Evolutionary conservation across 2,329 filamentous ascomycete genomes (phyloP), one percentile per base, ranked within the genome.

Genomic region (Exophiala sideris): DNA sequence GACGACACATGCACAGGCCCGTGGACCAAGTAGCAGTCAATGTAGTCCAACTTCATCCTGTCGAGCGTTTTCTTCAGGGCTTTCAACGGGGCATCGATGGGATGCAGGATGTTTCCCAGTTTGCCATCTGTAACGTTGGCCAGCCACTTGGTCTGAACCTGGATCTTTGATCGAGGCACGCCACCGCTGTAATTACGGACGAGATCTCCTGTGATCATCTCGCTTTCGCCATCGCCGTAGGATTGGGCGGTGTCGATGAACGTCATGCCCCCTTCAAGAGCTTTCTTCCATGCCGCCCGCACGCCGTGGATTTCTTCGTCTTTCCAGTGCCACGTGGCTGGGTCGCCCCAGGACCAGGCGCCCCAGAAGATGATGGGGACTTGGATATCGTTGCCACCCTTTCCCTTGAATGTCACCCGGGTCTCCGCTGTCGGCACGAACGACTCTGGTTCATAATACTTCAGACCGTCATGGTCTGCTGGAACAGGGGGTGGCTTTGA

Each of bases 201-300:
- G n/a, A 76, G 62, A 18, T 66, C 64, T 3, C 71, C 70, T 51
- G 72, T 69, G 58, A 76, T 74, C 8, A 65, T 64, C 58, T 76
- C 74, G 50, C 70, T 72, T 51, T 73, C 67, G 3, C 73, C 71
- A 21, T 64, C 66, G 38, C 73, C 73, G 57, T 76, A 76, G 12
- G 66, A 70, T 62, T 75, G 70, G 7, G 73, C 72, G 5, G 72
- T 76, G 57, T 76, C 74, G 54, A 76, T 68, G 53, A 75, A 75
- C 50, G 70, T 73, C 20, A 75, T 54, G 11, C 70, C 68, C 3
- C 67, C 65, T 5, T 65, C 58, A 45, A 71, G 65, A n/a, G 71
- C 64, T 21, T 67, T 58, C 38, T 66, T 57, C 72, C 73, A 76
- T 16, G 72, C 73, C 41, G 66, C 67, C 12, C 70, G 69, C 10